Evolutionary conservation across 768 basidiomycete species (phyloP).

Genomic region (Phallus indusiatus): DNA sequence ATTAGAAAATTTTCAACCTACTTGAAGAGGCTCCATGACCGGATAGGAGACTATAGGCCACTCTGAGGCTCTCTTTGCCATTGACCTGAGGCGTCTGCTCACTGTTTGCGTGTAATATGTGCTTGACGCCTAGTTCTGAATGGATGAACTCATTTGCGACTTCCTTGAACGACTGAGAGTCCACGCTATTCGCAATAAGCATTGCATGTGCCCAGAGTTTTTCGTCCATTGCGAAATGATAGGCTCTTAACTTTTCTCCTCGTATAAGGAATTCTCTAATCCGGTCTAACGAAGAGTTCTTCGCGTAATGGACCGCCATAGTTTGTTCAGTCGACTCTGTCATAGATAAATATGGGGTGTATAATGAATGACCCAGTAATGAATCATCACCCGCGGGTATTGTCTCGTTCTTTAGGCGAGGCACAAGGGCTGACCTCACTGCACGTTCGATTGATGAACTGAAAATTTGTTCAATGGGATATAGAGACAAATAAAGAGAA

Average conservation of each 20-base stretch:
- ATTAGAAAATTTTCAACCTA: constrained; percentile 26
- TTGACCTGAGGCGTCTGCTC: constrained; percentile 23
- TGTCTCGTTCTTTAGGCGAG: constrained; percentile 31
- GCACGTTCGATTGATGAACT: constrained; percentile 62
- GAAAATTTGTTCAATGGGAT: constrained; percentile 15
- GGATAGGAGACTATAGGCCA: constrained; percentile 75
- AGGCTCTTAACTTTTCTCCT: constrained; percentile 81
- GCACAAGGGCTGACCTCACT: constrained; percentile 64
- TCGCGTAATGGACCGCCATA: constrained; percentile 49
- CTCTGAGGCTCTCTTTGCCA: constrained; percentile 65
- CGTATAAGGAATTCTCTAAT: constrained; percentile 72
- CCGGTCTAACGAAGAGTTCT: constrained; percentile 57
- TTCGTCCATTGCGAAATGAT: constrained; percentile 79
- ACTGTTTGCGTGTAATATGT: constrained; percentile 15
- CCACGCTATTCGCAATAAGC: constrained; percentile 86
- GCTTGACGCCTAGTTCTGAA: constrained; percentile 52
- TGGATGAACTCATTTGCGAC: constrained; percentile 79
- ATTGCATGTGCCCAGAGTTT: constrained; percentile 94
- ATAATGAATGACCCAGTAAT: constrained; percentile 7
- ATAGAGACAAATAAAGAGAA: background rate
- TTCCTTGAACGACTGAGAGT: constrained; percentile 90
- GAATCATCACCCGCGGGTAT: background rate
- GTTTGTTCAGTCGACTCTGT: constrained; percentile 35
- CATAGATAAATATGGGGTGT: constrained; percentile 16
- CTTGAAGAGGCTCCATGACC: constrained; percentile 74